phyloP scores from a whole-genome alignment of 768 basidiomycete species.

The Mrakia frigida region DNA sequence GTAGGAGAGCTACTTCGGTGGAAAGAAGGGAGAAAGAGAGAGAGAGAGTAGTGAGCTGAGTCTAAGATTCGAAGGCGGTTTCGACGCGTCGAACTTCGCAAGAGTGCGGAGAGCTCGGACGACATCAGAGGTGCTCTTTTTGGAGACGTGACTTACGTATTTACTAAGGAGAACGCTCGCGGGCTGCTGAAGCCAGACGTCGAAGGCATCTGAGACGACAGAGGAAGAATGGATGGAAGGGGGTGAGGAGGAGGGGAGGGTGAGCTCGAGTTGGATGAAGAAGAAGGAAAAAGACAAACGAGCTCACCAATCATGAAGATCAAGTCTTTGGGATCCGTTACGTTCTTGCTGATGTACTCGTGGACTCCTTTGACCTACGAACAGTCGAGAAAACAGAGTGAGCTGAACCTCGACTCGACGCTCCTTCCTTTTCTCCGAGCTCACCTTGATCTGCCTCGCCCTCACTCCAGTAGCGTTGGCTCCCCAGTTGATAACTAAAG shows the following conservation, averaged over 20 bases:
- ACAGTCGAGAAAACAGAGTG: background rate
- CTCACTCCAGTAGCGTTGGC: background rate
- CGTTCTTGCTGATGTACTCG: constrained; percentile 14
- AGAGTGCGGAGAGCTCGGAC: too few species aligned
- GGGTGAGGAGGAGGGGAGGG: background rate
- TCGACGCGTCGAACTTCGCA: background rate
- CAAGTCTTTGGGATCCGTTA: background rate
- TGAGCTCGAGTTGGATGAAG: background rate
- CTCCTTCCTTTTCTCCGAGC: background rate
- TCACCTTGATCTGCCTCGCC: constrained; percentile 23
- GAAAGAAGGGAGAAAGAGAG: background rate
- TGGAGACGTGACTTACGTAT: background rate
- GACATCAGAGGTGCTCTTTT: too few species aligned
- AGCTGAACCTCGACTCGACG: too few species aligned
- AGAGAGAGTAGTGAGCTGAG: too few species aligned
- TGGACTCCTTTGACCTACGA: constrained; percentile 14
- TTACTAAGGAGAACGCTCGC: background rate
- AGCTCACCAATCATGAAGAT: constrained; percentile 19
- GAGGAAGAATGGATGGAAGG: background rate
- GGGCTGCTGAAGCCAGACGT: constrained; percentile 26
- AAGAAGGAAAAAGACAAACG: background rate
- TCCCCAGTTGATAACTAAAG: constrained; percentile 7
- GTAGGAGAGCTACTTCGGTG: background rate
- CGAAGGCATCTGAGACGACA: constrained; percentile 1
- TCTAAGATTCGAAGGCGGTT: background rate